Percentiles rank a stretch among this genome's conserved stretches.
Conservation (phyloP, 2,329 filamentous ascomycete genomes). For the Sporothrix variecibatus region DNA sequence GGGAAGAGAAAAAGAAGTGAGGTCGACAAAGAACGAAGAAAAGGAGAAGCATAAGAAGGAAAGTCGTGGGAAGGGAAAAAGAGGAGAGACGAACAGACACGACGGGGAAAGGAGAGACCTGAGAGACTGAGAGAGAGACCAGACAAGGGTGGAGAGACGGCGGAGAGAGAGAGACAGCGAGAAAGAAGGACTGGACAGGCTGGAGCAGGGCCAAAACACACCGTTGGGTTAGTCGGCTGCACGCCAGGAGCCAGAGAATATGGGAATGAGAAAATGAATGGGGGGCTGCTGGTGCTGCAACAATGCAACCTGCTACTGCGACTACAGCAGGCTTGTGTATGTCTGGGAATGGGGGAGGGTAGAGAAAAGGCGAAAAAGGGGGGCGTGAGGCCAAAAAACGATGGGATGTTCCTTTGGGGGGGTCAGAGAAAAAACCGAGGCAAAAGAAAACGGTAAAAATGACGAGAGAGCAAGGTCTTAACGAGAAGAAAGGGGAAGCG, state of each 20-base stretch:
- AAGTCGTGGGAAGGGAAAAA: constrained; percentile 26
- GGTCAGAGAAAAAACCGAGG: background rate
- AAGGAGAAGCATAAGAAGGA: constrained; percentile 29
- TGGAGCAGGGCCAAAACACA: constrained; percentile 8
- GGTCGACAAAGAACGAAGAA: constrained; percentile 29
- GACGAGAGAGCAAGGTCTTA: background rate
- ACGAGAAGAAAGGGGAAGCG: background rate
- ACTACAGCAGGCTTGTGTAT: constrained; percentile 10
- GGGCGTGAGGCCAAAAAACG: constrained; percentile 18
- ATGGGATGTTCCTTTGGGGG: background rate
- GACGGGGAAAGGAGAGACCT: constrained; percentile 32
- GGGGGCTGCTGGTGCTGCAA: constrained; percentile 1
- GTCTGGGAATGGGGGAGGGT: constrained; percentile 12
- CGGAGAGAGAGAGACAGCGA: background rate
- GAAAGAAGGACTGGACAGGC: background rate
- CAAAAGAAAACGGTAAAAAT: constrained; percentile 13
- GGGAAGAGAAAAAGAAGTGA: constrained; percentile 2
- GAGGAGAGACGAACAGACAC: constrained; percentile 30
- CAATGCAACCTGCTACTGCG: constrained; percentile 14
- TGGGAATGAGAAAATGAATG: constrained; percentile 7
- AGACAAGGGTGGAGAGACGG: background rate
- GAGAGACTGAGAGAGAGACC: constrained; percentile 18
- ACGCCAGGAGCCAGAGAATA: constrained; percentile 11
- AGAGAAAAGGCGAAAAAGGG: constrained; percentile 22
- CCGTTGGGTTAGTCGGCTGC: background rate